phyloP scores from a whole-genome alignment of 306 rosid genomes.

The Castanea mollissima region DNA sequence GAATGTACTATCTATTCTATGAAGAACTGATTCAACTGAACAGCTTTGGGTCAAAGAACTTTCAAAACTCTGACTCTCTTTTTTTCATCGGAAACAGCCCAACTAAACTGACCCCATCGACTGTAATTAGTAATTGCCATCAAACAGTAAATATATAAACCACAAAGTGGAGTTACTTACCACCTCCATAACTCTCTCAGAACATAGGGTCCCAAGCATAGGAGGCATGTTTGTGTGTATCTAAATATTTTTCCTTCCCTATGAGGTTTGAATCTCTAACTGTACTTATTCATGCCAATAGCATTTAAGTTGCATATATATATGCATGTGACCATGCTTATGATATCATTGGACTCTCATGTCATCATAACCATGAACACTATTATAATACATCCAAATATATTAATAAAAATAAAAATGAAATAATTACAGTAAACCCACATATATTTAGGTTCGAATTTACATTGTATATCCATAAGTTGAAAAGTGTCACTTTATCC shows the following conservation, averaged over 20 bases:
- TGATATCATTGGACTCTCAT: slow-evolving; percentile 22
- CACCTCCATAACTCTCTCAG: not conserved
- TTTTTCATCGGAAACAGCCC: slow-evolving; percentile 9
- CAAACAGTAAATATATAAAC: not conserved
- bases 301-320: slow-evolving; percentile 38
- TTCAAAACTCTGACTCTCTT: slow-evolving; percentile 7
- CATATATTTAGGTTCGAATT: too few relatives aligned
- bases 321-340: slow-evolving; percentile 39
- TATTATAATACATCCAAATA: not conserved
- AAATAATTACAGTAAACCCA: fast-evolving
- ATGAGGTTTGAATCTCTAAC: slow-evolving; percentile 14
- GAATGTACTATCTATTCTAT: slow-evolving; percentile 46
- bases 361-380: slow-evolving; percentile 17
- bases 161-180: not conserved
- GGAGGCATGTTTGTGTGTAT: slow-evolving; percentile 21
- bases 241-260: not conserved
- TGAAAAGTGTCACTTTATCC: fast-evolving
- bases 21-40: slow-evolving; percentile 23
- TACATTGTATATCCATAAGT: fast-evolving
- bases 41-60: slow-evolving; percentile 38
- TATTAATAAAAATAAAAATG: not conserved
- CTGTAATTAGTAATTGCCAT: not conserved
- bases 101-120: not conserved
- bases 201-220: slow-evolving; percentile 26
- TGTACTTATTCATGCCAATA: slow-evolving; percentile 34